phyloP scores from a whole-genome alignment of 495 filamentous ascomycete species.

The Aspergillus olivimuriae region DNA sequence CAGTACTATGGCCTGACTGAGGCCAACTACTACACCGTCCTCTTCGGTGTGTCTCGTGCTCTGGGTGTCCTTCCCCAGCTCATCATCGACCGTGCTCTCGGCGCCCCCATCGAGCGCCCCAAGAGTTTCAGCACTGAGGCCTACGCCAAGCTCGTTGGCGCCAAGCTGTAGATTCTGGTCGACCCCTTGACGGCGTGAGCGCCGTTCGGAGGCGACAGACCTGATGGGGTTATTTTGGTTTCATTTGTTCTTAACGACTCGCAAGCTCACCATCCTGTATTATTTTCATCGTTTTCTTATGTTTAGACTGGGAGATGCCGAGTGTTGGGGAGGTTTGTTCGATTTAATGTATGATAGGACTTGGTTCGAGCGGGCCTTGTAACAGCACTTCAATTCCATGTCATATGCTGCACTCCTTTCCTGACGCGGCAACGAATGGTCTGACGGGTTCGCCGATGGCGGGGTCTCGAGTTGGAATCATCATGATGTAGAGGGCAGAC shows the following conservation, averaged over 20 bases:
- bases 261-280: constrained; percentile 8
- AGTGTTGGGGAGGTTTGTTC: constrained; percentile 29
- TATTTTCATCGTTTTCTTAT: constrained; percentile 10
- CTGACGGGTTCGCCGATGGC: too few species aligned
- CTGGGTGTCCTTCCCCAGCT: constrained; percentile 97
- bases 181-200: too few species aligned
- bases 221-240: constrained; percentile 14
- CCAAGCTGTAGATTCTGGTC: constrained; percentile 90
- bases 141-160: constrained; percentile 87
- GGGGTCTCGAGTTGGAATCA: too few species aligned
- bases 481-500: not conserved
- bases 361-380: constrained; percentile 45
- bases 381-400: constrained; percentile 34
- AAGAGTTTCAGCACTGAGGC: constrained; percentile 98
- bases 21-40: constrained; percentile 98
- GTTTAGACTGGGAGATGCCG: constrained; percentile 28
- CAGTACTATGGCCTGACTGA: constrained; percentile 99
- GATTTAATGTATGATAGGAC: constrained; percentile 45
- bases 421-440: too few species aligned
- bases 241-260: constrained; percentile 14
- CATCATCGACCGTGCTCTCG: constrained; percentile 98
- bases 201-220: too few species aligned
- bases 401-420: constrained; percentile 7
- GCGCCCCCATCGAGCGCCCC: constrained; percentile 62
- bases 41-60: constrained; percentile 96